Percentiles rank a stretch among this genome's conserved stretches.
These are phyloP conservation scores for Leucosporidium yakuticum DNA, from an alignment of 768 basidiomycete species.

Conservation along the genomic window DNA sequence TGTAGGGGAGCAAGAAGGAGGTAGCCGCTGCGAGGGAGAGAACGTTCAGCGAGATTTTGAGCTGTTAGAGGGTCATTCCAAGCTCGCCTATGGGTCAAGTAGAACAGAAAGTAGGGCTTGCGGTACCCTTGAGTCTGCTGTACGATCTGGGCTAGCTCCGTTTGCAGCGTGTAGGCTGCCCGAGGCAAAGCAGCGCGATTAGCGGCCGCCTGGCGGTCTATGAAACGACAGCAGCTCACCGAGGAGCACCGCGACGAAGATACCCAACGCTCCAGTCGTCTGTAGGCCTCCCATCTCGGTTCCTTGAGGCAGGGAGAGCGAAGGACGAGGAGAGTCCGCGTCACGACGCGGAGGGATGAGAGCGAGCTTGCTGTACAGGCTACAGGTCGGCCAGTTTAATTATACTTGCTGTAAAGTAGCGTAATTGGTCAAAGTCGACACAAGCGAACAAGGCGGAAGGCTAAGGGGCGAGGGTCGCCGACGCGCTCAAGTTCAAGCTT, in stretches of 20 bases:
- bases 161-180: constrained; percentile 66
- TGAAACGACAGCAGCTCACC: not conserved
- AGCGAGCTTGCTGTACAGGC: no score
- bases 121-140: constrained; percentile 69
- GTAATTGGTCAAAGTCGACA: no score
- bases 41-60: not conserved
- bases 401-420: no score
- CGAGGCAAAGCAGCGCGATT: not conserved
- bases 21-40: constrained; percentile 47
- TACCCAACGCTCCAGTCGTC: not conserved
- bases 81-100: constrained; percentile 59
- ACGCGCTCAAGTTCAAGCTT: no score
- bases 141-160: constrained; percentile 52
- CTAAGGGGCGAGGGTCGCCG: no score
- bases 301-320: no score
- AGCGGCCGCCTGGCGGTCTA: not conserved
- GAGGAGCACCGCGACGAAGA: not conserved
- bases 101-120: constrained; percentile 73
- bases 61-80: constrained; percentile 43
- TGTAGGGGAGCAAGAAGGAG: constrained; percentile 75
- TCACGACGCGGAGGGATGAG: no score
- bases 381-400: no score
- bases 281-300: not conserved
- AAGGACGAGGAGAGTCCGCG: no score
- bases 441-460: no score